Evolutionary conservation across 495 filamentous ascomycete species (phyloP).

Genomic region (Choiromyces venosus): DNA sequence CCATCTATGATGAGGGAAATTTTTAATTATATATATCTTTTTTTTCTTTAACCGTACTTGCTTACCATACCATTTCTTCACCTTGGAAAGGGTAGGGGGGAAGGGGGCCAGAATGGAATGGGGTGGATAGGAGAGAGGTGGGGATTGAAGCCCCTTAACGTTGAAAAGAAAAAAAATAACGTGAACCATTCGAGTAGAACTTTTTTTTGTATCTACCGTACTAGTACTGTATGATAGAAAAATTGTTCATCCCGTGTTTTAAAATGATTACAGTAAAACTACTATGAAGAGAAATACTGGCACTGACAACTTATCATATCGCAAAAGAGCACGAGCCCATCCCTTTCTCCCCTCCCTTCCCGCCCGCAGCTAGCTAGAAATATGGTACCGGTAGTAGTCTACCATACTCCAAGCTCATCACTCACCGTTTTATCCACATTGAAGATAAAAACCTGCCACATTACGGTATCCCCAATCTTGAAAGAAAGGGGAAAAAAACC

Average conservation of each 20-base stretch:
- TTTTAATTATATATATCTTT: neutral
- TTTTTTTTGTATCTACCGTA: no score
- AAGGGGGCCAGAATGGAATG: neutral
- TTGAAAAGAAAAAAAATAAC: no score
- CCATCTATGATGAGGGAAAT: constrained; percentile 1
- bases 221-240: no score
- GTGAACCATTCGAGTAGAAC: no score
- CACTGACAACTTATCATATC: neutral
- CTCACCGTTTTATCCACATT: neutral
- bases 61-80: neutral
- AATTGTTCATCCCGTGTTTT: neutral
- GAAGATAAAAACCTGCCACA: neutral
- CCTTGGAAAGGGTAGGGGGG: neutral
- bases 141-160: no score
- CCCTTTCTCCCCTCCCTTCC: neutral
- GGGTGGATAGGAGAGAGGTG: no score
- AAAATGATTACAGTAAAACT: neutral
- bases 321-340: neutral
- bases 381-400: no score
- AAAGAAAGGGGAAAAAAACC: no score
- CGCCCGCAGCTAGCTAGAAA: neutral
- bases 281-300: neutral
- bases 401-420: no score
- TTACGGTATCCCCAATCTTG: no score
- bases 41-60: neutral